phyloP scores from a whole-genome alignment of 768 basidiomycete species.

The Rhizopogon vinicolor region DNA sequence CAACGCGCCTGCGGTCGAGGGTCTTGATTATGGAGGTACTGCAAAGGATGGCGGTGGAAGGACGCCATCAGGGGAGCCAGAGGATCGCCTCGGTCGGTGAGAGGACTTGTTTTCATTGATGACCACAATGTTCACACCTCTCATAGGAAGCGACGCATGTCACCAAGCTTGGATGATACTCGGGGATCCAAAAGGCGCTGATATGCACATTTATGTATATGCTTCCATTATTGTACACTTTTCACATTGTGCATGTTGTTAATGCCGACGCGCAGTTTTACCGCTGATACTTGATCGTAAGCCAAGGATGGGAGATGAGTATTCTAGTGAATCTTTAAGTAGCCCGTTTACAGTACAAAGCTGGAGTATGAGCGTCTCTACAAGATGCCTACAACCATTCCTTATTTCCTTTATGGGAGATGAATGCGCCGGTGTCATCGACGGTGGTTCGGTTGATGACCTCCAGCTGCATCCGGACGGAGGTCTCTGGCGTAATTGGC shows the following conservation, averaged over 20 bases:
- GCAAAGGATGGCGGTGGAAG: conserved; percentile 39
- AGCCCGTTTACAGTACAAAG: background rate
- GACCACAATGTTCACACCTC: background rate
- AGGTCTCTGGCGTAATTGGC: conserved; percentile 12
- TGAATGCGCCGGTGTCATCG: conserved; percentile 14
- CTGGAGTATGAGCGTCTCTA: background rate
- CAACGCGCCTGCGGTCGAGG: conserved; percentile 81
- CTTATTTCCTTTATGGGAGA: conserved; percentile 19
- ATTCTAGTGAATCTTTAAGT: background rate
- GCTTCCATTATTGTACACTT: conserved; percentile 21
- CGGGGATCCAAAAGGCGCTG: conserved; percentile 70
- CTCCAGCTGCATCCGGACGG: conserved; percentile 12
- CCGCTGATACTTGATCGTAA: background rate
- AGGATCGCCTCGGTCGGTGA: conserved; percentile 61
- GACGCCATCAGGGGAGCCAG: conserved; percentile 63
- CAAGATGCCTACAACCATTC: conserved; percentile 13
- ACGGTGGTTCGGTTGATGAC: conserved; percentile 11
- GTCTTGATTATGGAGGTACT: conserved; percentile 79
- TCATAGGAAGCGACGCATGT: conserved; percentile 66
- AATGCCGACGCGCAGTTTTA: background rate
- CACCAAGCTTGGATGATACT: conserved; percentile 64
- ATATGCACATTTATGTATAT: conserved; percentile 30
- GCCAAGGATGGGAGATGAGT: background rate
- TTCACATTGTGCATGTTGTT: conserved; percentile 4
- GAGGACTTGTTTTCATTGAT: conserved; percentile 11